Percentiles rank a stretch among this genome's conserved stretches.
phyloP scores from a whole-genome alignment of 192 early-diverging fungal species.

The Geranomyces michiganensis region DNA sequence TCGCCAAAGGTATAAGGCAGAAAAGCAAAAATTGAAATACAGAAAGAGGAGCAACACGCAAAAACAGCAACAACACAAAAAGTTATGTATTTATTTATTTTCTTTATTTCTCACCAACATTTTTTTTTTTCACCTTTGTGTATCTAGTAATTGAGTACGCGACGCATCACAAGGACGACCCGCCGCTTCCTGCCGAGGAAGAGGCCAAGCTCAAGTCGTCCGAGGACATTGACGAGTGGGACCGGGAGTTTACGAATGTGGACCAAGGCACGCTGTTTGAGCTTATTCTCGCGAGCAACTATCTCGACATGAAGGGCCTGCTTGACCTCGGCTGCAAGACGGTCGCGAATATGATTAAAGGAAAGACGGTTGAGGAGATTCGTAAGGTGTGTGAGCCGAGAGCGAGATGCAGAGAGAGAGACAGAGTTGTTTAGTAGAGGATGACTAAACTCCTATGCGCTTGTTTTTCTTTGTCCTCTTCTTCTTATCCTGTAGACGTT shows the following conservation, averaged over 20 bases:
- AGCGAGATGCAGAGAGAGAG: background rate
- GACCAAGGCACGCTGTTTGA: constrained; percentile 95
- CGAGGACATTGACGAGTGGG: constrained; percentile 83
- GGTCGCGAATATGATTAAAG: constrained; percentile 91
- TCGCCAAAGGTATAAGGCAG: constrained; percentile 61
- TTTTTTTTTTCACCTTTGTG: background rate
- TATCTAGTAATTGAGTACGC: constrained; percentile 81
- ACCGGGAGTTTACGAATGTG: constrained; percentile 81
- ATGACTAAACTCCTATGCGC: too few relatives aligned
- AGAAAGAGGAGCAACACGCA: too few relatives aligned
- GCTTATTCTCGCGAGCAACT: constrained; percentile 77
- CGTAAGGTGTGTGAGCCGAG: constrained; percentile 53
- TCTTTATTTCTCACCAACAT: too few relatives aligned
- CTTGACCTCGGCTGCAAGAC: constrained; percentile 75
- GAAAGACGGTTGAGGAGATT: constrained; percentile 87
- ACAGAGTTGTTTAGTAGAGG: background rate
- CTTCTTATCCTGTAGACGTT: constrained; percentile 54
- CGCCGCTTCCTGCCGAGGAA: constrained; percentile 54
- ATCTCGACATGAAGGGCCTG: constrained; percentile 64
- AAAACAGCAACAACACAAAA: too few relatives aligned
- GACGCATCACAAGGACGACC: constrained; percentile 80
- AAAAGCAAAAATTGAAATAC: too few relatives aligned
- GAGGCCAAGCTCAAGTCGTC: constrained; percentile 66
- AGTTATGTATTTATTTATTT: too few relatives aligned
- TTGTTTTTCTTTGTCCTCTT: background rate